Base-by-base conservation (phyloP, 768 basidiomycete genomes). In the Hericium alpestre region DNA sequence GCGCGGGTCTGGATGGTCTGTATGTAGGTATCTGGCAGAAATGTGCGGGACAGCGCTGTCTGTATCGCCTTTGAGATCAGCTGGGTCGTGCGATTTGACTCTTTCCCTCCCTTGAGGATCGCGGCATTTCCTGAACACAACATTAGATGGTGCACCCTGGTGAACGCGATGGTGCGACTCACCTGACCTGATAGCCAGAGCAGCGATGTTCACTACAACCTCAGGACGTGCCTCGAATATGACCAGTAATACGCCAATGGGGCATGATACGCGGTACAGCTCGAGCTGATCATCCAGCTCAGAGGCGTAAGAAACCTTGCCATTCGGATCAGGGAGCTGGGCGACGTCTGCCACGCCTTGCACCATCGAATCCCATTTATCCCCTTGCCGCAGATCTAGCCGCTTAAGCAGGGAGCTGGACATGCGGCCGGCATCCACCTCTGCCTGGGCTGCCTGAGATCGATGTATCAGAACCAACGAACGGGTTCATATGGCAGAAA, bases 201-300 rank as follows among this genome's bases (percentile, higher is more conserved):
- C 82, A 5, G 96, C 91, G 61, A 99, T 97, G 68, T 98, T 98
- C 41, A 97, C 90, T 23, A 98, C 92, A 12, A 99, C 95, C 69
- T 99, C 96, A 1, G 96, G 96, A 27, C 95, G 80, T 3, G 95
- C 90, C 70, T 98, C 96, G 64, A 99, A 99, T 59, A 99, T 95
- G 60, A 98, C 91, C 53, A 99, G 78, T 12, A 99, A 75, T 1
- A 96, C 93, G 20, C 96, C 96, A 60, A 99, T 94, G 0, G 96
- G 94, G 66, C 95, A 98, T 0, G 95, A 90, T 1, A 98, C 88
- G 32, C 93, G 84, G 71, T 95, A 92, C 3, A 99, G 79, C 62
- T 96, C 90, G 20, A 98, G 76, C 0, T 74, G 79, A 56, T 93
- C 88, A 65, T 93, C 93, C 38, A 99, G 76, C 65, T 90, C 81